Evolutionary conservation across 2,329 filamentous ascomycete genomes (phyloP).

Genomic region (Cercospora sp.): DNA sequence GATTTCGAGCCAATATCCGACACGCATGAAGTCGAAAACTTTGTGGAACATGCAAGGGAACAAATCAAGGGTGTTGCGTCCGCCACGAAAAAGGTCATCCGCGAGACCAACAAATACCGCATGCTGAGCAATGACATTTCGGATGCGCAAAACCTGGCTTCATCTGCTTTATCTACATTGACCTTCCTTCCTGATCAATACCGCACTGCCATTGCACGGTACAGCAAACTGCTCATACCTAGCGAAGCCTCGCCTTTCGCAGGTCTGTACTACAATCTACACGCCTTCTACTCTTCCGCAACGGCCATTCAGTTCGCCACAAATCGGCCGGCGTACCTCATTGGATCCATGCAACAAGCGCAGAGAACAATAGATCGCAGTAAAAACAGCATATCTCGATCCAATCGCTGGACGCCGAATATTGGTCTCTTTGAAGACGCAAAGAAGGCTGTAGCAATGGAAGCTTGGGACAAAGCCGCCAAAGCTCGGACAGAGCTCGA

Average conservation of each 20-base stretch:
- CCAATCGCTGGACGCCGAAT: conserved; percentile 72
- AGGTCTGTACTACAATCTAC: conserved; percentile 71
- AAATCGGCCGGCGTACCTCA: conserved; percentile 74
- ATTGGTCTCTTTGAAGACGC: conserved; percentile 76
- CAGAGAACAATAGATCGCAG: conserved; percentile 77
- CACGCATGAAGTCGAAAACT: conserved; percentile 81
- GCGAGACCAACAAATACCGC: conserved; percentile 72
- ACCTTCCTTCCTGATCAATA: conserved; percentile 69
- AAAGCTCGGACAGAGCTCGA: conserved; percentile 70
- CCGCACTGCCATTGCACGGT: conserved; percentile 69
- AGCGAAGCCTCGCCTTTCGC: conserved; percentile 72
- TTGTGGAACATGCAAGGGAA: conserved; percentile 86
- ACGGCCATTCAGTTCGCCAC: conserved; percentile 78
- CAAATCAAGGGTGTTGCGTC: conserved; percentile 83
- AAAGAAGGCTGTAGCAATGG: conserved; percentile 75
- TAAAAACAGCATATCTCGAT: conserved; percentile 70
- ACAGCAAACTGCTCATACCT: conserved; percentile 64
- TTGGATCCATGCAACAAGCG: conserved; percentile 71
- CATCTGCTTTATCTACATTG: conserved; percentile 53
- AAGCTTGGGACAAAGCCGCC: conserved; percentile 77
- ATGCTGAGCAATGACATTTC: conserved; percentile 66
- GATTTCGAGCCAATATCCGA: conserved; percentile 80
- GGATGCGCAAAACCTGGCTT: conserved; percentile 62
- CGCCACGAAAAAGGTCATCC: conserved; percentile 77
- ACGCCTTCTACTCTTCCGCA: conserved; percentile 80